Conservation (phyloP, 192 early-diverging fungal species). For the Entomortierella parvispora region DNA sequence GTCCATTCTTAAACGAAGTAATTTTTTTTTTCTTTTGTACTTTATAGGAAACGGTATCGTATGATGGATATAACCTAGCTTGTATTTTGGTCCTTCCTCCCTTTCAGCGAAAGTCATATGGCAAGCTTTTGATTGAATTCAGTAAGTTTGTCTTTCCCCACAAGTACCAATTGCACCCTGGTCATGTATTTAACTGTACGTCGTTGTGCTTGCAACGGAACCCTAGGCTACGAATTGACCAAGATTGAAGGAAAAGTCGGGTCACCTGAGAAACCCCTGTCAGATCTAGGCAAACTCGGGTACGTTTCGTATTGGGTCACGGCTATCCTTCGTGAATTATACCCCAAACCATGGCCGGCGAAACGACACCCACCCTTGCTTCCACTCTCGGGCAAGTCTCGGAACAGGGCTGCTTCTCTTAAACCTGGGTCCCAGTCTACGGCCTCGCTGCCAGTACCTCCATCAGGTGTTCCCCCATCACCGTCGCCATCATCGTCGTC, state of each 20-base stretch:
- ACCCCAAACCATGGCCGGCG: slow-evolving; percentile 42
- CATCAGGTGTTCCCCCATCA: no score
- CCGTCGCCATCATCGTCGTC: no score
- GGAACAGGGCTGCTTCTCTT: no score
- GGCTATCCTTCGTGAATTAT: slow-evolving; percentile 66
- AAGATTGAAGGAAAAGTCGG: slow-evolving; percentile 77
- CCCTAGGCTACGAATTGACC: slow-evolving; percentile 86
- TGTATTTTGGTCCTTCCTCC: slow-evolving; percentile 92
- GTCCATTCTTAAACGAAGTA: not conserved
- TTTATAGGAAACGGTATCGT: slow-evolving; percentile 82
- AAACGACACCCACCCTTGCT: slow-evolving; percentile 2
- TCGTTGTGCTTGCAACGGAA: no score
- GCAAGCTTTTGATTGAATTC: slow-evolving; percentile 89
- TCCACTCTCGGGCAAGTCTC: no score
- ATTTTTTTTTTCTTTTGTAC: not conserved
- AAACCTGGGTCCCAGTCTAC: not conserved
- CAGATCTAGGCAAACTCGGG: slow-evolving; percentile 81
- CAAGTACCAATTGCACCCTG: not conserved
- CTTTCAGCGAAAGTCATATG: slow-evolving; percentile 87
- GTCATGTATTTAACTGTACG: not conserved
- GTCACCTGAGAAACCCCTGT: slow-evolving; percentile 90
- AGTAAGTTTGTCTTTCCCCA: slow-evolving; percentile 65
- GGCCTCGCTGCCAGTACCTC: no score
- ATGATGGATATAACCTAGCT: slow-evolving; percentile 87
- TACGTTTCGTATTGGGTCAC: slow-evolving; percentile 89